These are phyloP conservation scores for Alloascoidea africana DNA, from an alignment of 805 yeast species.

Conservation along the genomic window DNA sequence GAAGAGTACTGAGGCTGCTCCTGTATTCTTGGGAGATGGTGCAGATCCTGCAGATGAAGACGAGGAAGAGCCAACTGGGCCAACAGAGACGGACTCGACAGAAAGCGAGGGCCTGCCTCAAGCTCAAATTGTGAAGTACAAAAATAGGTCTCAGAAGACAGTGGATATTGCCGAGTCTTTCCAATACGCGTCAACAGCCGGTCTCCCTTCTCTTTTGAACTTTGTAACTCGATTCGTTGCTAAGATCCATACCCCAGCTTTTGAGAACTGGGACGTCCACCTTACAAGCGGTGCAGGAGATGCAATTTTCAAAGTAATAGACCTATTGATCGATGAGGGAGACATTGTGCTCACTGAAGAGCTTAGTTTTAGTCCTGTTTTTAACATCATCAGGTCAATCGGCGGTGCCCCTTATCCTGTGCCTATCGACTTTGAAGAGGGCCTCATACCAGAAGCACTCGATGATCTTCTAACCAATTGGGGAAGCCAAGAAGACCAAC, in stretches of 20 bases:
- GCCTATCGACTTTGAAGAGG: slow-evolving; percentile 41
- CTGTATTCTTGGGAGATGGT: background rate
- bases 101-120: background rate
- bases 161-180: background rate
- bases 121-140: background rate
- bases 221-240: background rate
- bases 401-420: slow-evolving; percentile 53
- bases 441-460: slow-evolving; percentile 44
- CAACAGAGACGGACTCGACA: no score
- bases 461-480: slow-evolving; percentile 42
- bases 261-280: background rate
- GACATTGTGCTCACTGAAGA: slow-evolving; percentile 66
- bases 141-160: background rate
- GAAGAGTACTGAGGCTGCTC: background rate
- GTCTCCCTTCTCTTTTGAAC: background rate
- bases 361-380: slow-evolving; percentile 59
- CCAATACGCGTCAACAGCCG: background rate
- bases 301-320: background rate
- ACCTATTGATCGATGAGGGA: slow-evolving; percentile 23
- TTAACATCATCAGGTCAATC: slow-evolving; percentile 49
- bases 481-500: slow-evolving; percentile 32
- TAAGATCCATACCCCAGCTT: background rate
- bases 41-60: background rate
- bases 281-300: background rate
- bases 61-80: background rate